Evolutionary conservation across 495 filamentous ascomycete genomes (phyloP).

Genomic region (Cudoniella acicularis): DNA sequence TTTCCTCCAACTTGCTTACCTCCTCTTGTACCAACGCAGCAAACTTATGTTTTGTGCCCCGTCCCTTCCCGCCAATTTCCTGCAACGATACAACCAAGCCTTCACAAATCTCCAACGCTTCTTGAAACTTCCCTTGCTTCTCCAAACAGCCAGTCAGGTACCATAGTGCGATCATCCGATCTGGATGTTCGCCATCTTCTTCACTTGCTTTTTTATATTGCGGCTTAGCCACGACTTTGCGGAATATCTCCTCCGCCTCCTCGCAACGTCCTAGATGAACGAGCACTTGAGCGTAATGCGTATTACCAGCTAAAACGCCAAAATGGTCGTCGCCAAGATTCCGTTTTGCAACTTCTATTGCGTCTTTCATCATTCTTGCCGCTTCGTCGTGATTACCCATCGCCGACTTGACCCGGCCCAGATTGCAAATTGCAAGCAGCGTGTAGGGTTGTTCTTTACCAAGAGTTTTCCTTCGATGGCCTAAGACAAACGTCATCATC

Average conservation of each 20-base stretch:
- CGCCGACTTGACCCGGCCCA: constrained; percentile 23
- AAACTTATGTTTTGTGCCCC: too few species aligned
- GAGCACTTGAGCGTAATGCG: constrained; percentile 22
- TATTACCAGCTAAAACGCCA: constrained; percentile 28
- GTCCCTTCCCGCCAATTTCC: not conserved
- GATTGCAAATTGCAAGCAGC: constrained; percentile 22
- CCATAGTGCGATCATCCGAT: constrained; percentile 21
- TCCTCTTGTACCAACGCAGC: too few species aligned
- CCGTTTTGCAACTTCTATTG: constrained; percentile 28
- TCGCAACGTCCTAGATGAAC: constrained; percentile 16
- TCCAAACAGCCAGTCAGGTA: constrained; percentile 17
- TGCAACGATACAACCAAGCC: not conserved
- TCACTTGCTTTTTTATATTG: constrained; percentile 7
- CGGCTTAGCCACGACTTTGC: constrained; percentile 21
- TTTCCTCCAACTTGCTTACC: too few species aligned
- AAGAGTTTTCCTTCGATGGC: constrained; percentile 18
- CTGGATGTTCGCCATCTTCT: constrained; percentile 27
- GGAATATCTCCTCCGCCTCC: constrained; percentile 29
- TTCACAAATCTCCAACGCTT: constrained; percentile 10
- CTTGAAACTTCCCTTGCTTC: constrained; percentile 19
- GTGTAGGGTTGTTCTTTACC: constrained; percentile 30
- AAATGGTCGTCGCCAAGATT: constrained; percentile 36
- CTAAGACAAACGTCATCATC: constrained; percentile 28
- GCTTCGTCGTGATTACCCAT: constrained; percentile 28
- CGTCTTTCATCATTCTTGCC: constrained; percentile 23